A percentile compares a stretch with the other conserved stretches of the same genome.
These are phyloP conservation scores for Papilionanthe hybrid DNA, from an alignment of 116 monocot genomes.

Conservation along the genomic window DNA sequence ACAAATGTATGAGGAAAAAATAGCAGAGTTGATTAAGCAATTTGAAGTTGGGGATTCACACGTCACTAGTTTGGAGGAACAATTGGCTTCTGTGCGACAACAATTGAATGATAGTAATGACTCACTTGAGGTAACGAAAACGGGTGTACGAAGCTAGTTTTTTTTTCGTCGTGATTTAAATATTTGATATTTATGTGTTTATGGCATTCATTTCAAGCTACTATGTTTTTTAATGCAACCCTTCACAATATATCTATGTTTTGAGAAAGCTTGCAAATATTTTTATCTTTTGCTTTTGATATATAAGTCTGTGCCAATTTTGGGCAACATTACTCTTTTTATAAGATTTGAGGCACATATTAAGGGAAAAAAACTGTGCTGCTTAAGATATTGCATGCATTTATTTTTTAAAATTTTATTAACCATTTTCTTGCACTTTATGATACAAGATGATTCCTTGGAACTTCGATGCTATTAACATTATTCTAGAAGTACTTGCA, in stretches of 20 bases:
- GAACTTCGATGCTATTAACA: not conserved
- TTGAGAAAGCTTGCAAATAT: not conserved
- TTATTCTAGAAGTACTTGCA: not conserved
- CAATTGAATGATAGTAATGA: slow-evolving; percentile 16
- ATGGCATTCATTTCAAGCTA: not conserved
- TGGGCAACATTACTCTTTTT: too few relatives aligned
- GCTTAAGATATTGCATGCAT: not conserved
- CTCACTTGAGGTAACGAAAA: slow-evolving; percentile 28
- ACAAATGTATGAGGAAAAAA: slow-evolving; percentile 45
- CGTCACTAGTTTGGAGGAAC: slow-evolving; percentile 29
- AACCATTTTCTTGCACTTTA: not conserved
- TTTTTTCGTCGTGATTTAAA: not conserved
- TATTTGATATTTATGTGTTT: not conserved
- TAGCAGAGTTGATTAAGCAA: slow-evolving; percentile 36
- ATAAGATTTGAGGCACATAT: too few relatives aligned
- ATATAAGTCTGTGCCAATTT: too few relatives aligned
- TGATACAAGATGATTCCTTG: not conserved
- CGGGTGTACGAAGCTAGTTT: not conserved
- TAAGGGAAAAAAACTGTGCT: not conserved
- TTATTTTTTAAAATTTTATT: not conserved
- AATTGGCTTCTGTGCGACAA: slow-evolving; percentile 14
- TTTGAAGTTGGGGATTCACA: slow-evolving; percentile 28
- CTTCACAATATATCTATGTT: not conserved
- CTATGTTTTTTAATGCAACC: not conserved
- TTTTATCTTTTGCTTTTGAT: not conserved